Evolutionary conservation across 106 monocot genomes (phyloP).

Genomic region (Dendrobium huoshanense): DNA sequence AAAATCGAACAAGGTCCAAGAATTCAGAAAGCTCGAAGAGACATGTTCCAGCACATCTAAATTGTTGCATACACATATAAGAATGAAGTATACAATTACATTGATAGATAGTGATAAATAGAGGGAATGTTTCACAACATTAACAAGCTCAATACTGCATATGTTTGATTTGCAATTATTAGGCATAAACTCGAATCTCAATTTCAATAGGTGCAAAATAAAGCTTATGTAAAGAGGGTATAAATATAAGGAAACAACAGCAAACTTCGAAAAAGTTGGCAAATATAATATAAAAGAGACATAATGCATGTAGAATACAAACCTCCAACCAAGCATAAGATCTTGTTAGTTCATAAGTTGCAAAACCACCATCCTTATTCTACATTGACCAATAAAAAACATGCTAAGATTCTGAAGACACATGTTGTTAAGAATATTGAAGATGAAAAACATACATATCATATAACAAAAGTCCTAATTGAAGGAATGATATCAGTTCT

Average conservation of each 20-base stretch:
- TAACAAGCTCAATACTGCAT: neutral
- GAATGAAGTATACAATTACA: neutral
- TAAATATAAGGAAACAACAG: neutral
- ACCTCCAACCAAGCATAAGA: conserved; percentile 96
- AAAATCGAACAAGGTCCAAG: neutral
- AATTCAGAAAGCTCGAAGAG: neutral
- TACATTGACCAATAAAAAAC: conserved; percentile 19
- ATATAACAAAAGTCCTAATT: neutral
- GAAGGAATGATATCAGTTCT: neutral
- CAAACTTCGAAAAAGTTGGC: neutral
- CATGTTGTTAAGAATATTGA: neutral
- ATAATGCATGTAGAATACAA: conserved; percentile 3
- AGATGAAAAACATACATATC: conserved; percentile 3
- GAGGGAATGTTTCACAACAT: neutral
- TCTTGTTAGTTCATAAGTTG: conserved; percentile 87
- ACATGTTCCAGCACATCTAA: neutral
- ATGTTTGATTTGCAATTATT: neutral
- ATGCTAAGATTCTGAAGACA: neutral
- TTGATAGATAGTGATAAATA: neutral
- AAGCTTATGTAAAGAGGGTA: neutral
- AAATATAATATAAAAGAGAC: neutral
- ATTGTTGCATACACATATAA: neutral
- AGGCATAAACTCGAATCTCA: neutral
- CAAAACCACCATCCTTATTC: conserved; percentile 86
- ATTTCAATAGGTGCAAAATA: neutral